Percentiles rank a stretch among this genome's conserved stretches.
phyloP scores from a whole-genome alignment of 495 filamentous ascomycete genomes.

The Neohortaea acidophila region DNA sequence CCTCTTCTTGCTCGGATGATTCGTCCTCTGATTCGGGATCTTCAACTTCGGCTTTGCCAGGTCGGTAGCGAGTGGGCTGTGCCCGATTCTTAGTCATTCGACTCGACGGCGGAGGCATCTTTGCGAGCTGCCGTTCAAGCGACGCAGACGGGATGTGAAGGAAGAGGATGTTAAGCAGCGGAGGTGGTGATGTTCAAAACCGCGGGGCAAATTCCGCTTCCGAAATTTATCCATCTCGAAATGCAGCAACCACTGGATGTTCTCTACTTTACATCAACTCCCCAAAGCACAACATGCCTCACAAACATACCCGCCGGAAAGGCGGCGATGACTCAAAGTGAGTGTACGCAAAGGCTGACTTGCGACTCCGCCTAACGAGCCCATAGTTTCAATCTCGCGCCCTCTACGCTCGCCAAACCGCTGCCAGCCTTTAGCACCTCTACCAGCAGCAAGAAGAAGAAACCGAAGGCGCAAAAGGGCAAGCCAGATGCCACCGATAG shows the following conservation, averaged over 20 bases:
- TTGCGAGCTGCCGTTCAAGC: slow-evolving; percentile 9
- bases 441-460: not conserved
- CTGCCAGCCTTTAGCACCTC: slow-evolving; percentile 35
- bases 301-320: slow-evolving; percentile 56
- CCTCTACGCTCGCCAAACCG: slow-evolving; percentile 50
- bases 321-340: slow-evolving; percentile 31
- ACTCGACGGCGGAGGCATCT: slow-evolving; percentile 56
- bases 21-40: slow-evolving; percentile 50
- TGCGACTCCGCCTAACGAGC: not conserved
- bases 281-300: slow-evolving; percentile 46
- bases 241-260: too few relatives aligned
- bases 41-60: slow-evolving; percentile 63
- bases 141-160: too few relatives aligned
- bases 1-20: slow-evolving; percentile 36
- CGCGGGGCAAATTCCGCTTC: too few relatives aligned
- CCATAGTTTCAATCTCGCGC: slow-evolving; percentile 59
- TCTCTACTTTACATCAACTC: too few relatives aligned
- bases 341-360: too few relatives aligned
- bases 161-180: too few relatives aligned
- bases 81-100: slow-evolving; percentile 90
- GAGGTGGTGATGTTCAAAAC: too few relatives aligned
- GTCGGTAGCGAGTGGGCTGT: slow-evolving; percentile 66
- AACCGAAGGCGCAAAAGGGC: slow-evolving; percentile 31
- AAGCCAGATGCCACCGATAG: slow-evolving; percentile 27
- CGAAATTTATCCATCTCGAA: too few relatives aligned